Percentiles rank a stretch among this genome's conserved stretches.
Evolutionary conservation across 2,329 filamentous ascomycete species (phyloP).

Genomic region (Talaromyces sp.): DNA sequence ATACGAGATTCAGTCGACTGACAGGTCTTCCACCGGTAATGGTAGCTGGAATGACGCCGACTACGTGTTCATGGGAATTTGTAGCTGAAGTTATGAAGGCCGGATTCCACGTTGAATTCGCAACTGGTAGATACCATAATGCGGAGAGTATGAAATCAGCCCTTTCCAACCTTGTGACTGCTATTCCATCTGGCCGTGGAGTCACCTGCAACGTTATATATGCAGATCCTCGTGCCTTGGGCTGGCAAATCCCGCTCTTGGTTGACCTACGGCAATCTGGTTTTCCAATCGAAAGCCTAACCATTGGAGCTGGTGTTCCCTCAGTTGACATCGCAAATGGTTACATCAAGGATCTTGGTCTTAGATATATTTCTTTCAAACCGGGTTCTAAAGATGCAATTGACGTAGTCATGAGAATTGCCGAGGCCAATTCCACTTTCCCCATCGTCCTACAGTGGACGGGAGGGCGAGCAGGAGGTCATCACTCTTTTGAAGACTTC

Average conservation of each 20-base stretch:
- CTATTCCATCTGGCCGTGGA: conserved; percentile 65
- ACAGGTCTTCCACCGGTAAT: conserved; percentile 83
- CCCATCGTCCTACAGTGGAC: conserved; percentile 95
- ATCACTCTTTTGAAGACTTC: conserved; percentile 94
- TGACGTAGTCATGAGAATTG: conserved; percentile 83
- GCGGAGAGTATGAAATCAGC: conserved; percentile 40
- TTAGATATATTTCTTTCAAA: conserved; percentile 94
- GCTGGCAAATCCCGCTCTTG: conserved; percentile 51
- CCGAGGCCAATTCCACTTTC: conserved; percentile 84
- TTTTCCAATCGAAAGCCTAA: conserved; percentile 83
- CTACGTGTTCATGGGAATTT: conserved; percentile 85
- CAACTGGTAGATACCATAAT: conserved; percentile 83
- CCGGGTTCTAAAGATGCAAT: conserved; percentile 85
- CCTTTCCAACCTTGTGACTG: conserved; percentile 43
- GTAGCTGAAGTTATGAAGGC: conserved; percentile 88
- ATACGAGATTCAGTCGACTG: conserved; percentile 91
- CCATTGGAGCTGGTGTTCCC: conserved; percentile 91
- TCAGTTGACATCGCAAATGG: conserved; percentile 89
- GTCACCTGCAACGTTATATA: conserved; percentile 54
- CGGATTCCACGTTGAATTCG: conserved; percentile 89
- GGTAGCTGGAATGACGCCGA: conserved; percentile 90
- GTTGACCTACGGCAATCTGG: conserved; percentile 62
- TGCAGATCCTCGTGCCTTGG: conserved; percentile 49
- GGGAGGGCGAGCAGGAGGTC: conserved; percentile 85
- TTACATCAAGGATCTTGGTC: conserved; percentile 84